These are phyloP conservation scores for Stephania cephalantha DNA, from an alignment of 164 flowering plant species.

Conservation along the genomic window DNA sequence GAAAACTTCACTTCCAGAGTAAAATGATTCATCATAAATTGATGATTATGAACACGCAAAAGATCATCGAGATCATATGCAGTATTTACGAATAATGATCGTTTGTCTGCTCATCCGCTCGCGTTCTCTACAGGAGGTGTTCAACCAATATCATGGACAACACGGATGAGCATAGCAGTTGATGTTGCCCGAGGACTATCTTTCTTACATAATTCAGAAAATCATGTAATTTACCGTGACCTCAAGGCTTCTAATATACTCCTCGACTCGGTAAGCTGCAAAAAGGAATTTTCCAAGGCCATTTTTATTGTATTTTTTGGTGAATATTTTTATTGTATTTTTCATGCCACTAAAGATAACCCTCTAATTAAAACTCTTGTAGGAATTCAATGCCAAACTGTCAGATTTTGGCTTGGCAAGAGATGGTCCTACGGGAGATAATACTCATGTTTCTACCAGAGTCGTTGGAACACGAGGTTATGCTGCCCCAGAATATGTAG, in stretches of 20 bases:
- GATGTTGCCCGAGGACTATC: constrained; percentile 62
- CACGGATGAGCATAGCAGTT: constrained; percentile 52
- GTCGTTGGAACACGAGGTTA: constrained; percentile 87
- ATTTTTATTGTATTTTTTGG: neutral
- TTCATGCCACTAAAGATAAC: neutral
- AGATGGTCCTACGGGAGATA: constrained; percentile 88
- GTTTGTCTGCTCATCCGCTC: neutral
- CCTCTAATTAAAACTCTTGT: constrained; percentile 1
- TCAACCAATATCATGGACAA: constrained; percentile 57
- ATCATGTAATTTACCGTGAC: constrained; percentile 69
- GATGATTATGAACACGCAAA: neutral
- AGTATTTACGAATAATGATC: neutral
- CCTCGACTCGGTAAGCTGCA: constrained; percentile 54
- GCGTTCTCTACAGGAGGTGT: constrained; percentile 40
- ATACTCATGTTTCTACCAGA: constrained; percentile 82
- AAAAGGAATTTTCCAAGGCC: neutral
- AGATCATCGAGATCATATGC: neutral
- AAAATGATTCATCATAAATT: neutral
- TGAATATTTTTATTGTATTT: neutral
- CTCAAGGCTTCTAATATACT: constrained; percentile 75
- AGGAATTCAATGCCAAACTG: constrained; percentile 81
- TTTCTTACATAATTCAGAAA: constrained; percentile 53
- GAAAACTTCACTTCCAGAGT: too few relatives aligned
- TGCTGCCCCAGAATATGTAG: constrained; percentile 90
- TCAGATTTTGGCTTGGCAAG: constrained; percentile 94